Evolutionary conservation across 2,329 filamentous ascomycete species (phyloP).

Genomic region (Furcasterigmium furcatum): DNA sequence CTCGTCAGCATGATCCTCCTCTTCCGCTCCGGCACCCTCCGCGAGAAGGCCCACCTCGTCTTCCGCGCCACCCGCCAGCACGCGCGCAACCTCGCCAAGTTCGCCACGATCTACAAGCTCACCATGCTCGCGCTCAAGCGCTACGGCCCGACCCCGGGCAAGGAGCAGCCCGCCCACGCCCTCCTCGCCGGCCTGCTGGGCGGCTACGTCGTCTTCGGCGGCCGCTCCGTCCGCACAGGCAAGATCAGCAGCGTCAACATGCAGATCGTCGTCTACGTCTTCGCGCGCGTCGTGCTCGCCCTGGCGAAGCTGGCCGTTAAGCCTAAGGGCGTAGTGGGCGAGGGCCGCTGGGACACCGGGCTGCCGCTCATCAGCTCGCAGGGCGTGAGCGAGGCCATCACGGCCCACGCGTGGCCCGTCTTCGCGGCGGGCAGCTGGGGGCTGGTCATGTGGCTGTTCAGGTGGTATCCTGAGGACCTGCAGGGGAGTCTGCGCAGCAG

Average conservation of each 20-base stretch:
- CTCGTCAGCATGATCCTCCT: constrained; percentile 82
- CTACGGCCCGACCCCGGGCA: constrained; percentile 53
- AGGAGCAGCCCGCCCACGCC: constrained; percentile 72
- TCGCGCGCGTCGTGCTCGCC: constrained; percentile 83
- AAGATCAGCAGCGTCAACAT: constrained; percentile 80
- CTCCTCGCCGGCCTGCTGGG: constrained; percentile 86
- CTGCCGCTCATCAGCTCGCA: constrained; percentile 48
- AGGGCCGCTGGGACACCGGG: constrained; percentile 36
- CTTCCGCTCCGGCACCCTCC: constrained; percentile 80
- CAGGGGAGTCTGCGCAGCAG: constrained; percentile 89
- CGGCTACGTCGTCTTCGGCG: constrained; percentile 89
- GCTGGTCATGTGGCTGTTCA: constrained; percentile 91
- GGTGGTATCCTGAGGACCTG: constrained; percentile 85
- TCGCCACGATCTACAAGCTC: constrained; percentile 87
- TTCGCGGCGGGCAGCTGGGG: constrained; percentile 93
- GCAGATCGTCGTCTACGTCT: constrained; percentile 98
- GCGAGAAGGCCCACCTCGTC: constrained; percentile 74
- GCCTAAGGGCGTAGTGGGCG: constrained; percentile 36
- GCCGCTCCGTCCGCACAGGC: constrained; percentile 57
- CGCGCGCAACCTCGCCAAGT: constrained; percentile 86
- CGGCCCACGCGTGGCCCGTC: constrained; percentile 79
- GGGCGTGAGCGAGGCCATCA: constrained; percentile 42
- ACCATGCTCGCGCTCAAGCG: constrained; percentile 73
- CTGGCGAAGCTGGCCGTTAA: constrained; percentile 75
- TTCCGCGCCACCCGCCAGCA: constrained; percentile 86